These are phyloP conservation scores for Talaromyces sp. DNA, from an alignment of 2,329 filamentous ascomycete species.

Conservation along the genomic window DNA sequence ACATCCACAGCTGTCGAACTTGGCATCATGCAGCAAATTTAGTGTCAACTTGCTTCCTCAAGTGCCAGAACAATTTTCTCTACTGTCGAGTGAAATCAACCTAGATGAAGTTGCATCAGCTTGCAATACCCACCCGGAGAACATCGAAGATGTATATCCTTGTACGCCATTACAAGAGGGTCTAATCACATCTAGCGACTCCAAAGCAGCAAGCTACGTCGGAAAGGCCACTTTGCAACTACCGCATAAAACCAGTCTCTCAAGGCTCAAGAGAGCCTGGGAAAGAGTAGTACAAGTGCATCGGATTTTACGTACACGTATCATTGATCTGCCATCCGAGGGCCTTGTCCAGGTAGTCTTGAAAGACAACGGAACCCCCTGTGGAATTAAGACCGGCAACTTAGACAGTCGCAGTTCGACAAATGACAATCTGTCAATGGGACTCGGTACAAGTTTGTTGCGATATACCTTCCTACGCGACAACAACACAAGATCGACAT, in stretches of 20 bases:
- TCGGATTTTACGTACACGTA: conserved; percentile 15
- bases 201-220: conserved; percentile 45
- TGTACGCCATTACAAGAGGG: conserved; percentile 43
- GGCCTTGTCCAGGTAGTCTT: conserved; percentile 40
- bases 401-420: not conserved
- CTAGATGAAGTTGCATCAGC: not conserved
- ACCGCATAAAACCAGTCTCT: not conserved
- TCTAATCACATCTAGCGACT: conserved; percentile 45
- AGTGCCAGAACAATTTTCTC: not conserved
- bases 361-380: conserved; percentile 23
- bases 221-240: conserved; percentile 25
- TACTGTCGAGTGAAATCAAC: not conserved
- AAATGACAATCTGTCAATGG: not conserved
- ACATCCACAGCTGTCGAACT: not conserved
- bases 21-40: not conserved
- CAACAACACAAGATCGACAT: not conserved
- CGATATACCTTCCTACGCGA: conserved; percentile 12
- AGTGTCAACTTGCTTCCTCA: not conserved
- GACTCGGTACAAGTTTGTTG: conserved; percentile 18
- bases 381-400: not conserved
- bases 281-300: not conserved
- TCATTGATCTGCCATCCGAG: conserved; percentile 33
- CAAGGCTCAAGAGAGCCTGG: conserved; percentile 31
- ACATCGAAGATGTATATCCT: conserved; percentile 41
- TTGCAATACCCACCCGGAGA: conserved; percentile 26